Evolutionary conservation across 345 rosid genomes (phyloP).

Genomic region (Linum trigynum): DNA sequence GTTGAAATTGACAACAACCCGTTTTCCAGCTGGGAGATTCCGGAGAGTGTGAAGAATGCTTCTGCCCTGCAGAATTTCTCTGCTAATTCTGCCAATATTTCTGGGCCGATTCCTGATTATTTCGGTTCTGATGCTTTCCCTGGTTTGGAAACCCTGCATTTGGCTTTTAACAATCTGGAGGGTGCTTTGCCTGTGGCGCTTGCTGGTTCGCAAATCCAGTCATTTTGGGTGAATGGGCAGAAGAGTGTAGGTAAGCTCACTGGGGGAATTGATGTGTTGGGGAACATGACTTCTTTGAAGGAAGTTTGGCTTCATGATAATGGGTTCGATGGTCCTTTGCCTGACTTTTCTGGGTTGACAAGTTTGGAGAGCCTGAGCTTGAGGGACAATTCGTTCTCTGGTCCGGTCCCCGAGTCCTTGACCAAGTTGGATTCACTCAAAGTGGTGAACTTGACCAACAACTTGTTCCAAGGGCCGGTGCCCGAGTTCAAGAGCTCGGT

Average conservation of each 20-base stretch:
- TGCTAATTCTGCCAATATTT: background rate
- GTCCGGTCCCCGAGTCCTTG: background rate
- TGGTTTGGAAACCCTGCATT: background rate
- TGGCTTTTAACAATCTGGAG: conserved; percentile 1
- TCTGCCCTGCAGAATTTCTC: background rate
- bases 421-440: background rate
- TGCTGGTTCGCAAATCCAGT: background rate
- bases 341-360: background rate
- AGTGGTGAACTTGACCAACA: conserved; percentile 6
- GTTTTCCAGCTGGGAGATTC: background rate
- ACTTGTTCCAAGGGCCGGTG: background rate
- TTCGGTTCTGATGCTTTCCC: background rate
- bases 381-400: conserved; percentile 1
- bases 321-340: background rate
- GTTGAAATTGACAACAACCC: conserved; percentile 5
- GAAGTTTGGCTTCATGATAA: conserved; percentile 7
- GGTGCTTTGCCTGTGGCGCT: background rate
- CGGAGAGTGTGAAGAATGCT: background rate
- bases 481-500: conserved; percentile 1
- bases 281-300: background rate
- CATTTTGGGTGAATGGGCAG: conserved; percentile 6
- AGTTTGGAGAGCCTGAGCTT: conserved; percentile 2
- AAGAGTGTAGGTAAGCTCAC: background rate
- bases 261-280: background rate
- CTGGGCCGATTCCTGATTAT: background rate